Conservation (phyloP, 2,329 filamentous ascomycete genomes). For the Phialophora tarda region DNA sequence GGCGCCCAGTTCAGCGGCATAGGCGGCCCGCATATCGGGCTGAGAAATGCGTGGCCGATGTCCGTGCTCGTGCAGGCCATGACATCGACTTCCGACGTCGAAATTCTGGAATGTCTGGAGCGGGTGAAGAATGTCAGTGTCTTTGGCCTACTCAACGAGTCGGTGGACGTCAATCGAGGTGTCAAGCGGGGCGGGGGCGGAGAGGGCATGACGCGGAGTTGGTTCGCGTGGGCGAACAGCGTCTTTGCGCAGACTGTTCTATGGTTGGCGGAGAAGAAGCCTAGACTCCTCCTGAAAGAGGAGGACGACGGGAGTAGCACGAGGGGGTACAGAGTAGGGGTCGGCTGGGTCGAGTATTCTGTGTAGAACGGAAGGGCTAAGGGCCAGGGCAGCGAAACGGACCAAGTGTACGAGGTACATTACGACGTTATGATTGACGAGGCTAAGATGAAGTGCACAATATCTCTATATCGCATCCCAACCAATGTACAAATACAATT, state of each 20-base stretch:
- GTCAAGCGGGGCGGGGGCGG: slow-evolving; percentile 45
- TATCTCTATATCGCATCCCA: background rate
- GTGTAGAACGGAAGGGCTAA: slow-evolving; percentile 1
- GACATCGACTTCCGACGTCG: slow-evolving; percentile 74
- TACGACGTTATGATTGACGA: background rate
- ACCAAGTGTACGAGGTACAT: background rate
- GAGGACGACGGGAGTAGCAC: slow-evolving; percentile 56
- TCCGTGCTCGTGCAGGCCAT: slow-evolving; percentile 88
- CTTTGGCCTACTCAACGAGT: slow-evolving; percentile 88
- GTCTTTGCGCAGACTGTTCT: slow-evolving; percentile 93
- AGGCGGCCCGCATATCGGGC: slow-evolving; percentile 78
- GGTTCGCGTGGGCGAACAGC: slow-evolving; percentile 98
- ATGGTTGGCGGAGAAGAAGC: slow-evolving; percentile 86
- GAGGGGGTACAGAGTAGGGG: slow-evolving; percentile 34
- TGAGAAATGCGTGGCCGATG: slow-evolving; percentile 97
- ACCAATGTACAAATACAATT: background rate
- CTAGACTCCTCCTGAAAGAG: slow-evolving; percentile 79
- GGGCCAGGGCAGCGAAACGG: background rate
- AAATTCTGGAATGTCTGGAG: slow-evolving; percentile 76
- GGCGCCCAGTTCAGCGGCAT: slow-evolving; percentile 83
- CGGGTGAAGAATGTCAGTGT: slow-evolving; percentile 76
- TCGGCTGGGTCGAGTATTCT: slow-evolving; percentile 32
- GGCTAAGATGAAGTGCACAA: too few species aligned
- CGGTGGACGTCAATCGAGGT: slow-evolving; percentile 76
- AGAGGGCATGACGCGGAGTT: slow-evolving; percentile 78